Base-by-base conservation (phyloP, 257 asterid species). In the Echium plantagineum region DNA sequence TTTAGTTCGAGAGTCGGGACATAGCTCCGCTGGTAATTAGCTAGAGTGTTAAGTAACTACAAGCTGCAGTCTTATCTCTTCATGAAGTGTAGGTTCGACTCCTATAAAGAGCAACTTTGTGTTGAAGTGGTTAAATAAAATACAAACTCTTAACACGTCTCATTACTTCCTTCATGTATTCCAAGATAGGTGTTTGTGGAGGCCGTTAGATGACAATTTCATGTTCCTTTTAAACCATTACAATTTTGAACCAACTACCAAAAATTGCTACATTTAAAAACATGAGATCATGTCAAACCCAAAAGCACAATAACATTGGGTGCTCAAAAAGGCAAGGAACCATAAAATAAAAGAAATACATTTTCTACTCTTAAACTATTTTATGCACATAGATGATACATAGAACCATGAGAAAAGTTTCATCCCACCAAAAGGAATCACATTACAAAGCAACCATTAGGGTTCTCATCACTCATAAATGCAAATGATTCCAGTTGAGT, bases 381-480 rank as follows among this genome's bases (percentile, higher is more conserved):
- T 56, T 56, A 56, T 56, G 38, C 22, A 56, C 60, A 56, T 26
- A 22, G 56, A 52, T 52, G 20, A 52, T 3, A 28, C 7, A 28
- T n/a, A 52, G 22, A 52, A 19, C 20, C 54, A 49, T n/a, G 1
- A n/a, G 56, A n/a, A 52, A 24, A 52, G 56, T 7, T 7, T 52
- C 22, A 16, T 21, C 48, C 47, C 9, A 47, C 51, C 57, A 63
- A 6, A 22, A 24, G 63, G 12, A 2, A 35, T 21, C 84, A 85
- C 84, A 87, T 77, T 54, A 87, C 53, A 60, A 12, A 20, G 68
- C 96, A 87, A 53, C 80, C 87, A 75, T 87, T 80, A 2, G 96
- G 94, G 63, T 88, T 77, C 78, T 85, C 96, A 51, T 88, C 94
- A 21, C 96, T 88, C 80, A 88, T 59, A 60, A 83, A 60, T 71